A percentile compares a stretch with the other conserved stretches of the same genome.
Evolutionary conservation across 1,284 basidiomycete genomes (phyloP).

Genomic region (Cutaneotrichosporon sp.): DNA sequence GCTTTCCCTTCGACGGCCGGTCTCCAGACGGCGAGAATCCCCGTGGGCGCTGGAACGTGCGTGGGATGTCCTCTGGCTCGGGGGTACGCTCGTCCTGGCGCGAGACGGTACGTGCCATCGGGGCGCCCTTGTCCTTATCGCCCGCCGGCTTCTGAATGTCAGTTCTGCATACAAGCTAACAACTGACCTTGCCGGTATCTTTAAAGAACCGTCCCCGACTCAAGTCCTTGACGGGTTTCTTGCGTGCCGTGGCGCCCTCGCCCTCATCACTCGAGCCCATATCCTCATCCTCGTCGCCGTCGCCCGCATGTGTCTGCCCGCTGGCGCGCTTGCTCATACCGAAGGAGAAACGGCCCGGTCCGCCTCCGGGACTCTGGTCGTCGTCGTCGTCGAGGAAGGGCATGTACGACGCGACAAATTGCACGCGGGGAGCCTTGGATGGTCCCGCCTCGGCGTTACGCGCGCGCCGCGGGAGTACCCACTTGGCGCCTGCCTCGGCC

Average conservation of each 20-base stretch:
- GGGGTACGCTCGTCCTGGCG: neutral
- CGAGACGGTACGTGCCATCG: neutral
- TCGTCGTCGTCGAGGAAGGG: slow-evolving; percentile 26
- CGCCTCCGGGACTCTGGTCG: slow-evolving; percentile 1
- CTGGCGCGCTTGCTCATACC: slow-evolving; percentile 15
- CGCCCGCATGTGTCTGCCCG: slow-evolving; percentile 6
- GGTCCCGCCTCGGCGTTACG: slow-evolving; percentile 8
- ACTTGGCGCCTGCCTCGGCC: slow-evolving; percentile 22
- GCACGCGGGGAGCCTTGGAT: slow-evolving; percentile 7
- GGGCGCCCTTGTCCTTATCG: too few species aligned
- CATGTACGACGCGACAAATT: slow-evolving; percentile 31
- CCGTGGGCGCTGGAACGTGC: neutral
- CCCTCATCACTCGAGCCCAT: slow-evolving; percentile 7
- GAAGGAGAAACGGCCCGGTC: slow-evolving; percentile 23
- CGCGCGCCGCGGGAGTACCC: slow-evolving; percentile 21
- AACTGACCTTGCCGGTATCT: neutral
- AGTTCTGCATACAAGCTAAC: too few species aligned
- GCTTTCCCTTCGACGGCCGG: neutral
- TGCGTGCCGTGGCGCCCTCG: too few species aligned
- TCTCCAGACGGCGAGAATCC: slow-evolving; percentile 1
- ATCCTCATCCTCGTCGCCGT: slow-evolving; percentile 10
- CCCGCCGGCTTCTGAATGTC: too few species aligned
- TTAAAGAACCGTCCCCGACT: neutral
- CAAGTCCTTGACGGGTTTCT: neutral
- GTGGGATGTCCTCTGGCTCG: neutral